Evolutionary conservation across 169 alveolate species (phyloP), one percentile per base, ranked within the genome.

Genomic region (Blepharisma undulans): DNA sequence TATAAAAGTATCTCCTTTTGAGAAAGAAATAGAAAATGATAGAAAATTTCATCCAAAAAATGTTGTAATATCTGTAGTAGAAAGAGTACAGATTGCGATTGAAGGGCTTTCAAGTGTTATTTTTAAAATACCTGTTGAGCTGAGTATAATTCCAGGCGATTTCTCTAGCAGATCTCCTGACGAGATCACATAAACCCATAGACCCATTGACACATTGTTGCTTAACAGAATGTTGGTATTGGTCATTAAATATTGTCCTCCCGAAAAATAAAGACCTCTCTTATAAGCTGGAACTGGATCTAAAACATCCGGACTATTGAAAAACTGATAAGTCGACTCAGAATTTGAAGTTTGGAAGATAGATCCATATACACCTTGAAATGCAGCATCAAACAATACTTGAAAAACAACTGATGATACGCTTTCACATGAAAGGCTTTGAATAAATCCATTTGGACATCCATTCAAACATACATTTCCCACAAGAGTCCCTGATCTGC

Each of bases 271-370:
- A 76, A 76, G 84, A 18, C 84, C 84, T 76, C 84, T 16, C 12
- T 76, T 76, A 18, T 76, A 18, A 18, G 84, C 84, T 18, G 84
- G 84, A n/a, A 76, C 22, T 12, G 84, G 84, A 29, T 76, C 84
- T 76, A 76, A 18, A 16, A 14, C 27, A 21, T 76, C 84, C 12
- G 84, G 84, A 29, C 22, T 76, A 76, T 25, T 76, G 18, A 12
- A 12, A 76, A 76, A 76, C 34, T 76, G 25, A 76, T 18, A 76
- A n/a, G n/a, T n/a, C n/a, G n/a, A n/a, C n/a, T n/a, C n/a, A n/a
- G n/a, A n/a, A n/a, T n/a, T n/a, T n/a, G n/a, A n/a, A n/a, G n/a
- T n/a, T n/a, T n/a, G n/a, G n/a, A n/a, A n/a, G n/a, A n/a, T n/a
- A n/a, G n/a, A n/a, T n/a, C n/a, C n/a, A n/a, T n/a, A n/a, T n/a